Percentiles rank a stretch among this genome's conserved stretches.
Conservation (phyloP, 352 stramenopile genomes). For the Pythium brachiatum region DNA sequence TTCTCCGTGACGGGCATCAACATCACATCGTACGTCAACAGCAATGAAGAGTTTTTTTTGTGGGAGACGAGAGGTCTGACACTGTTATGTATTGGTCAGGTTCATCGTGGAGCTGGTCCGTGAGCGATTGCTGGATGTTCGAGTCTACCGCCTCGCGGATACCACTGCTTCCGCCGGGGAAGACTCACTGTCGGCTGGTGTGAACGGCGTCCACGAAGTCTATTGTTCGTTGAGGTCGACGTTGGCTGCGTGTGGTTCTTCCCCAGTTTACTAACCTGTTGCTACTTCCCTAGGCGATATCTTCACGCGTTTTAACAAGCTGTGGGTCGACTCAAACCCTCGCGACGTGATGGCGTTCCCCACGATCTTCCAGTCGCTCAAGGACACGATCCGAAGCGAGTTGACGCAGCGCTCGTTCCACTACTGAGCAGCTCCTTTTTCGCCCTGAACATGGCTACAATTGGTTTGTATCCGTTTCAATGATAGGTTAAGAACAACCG, state of each 20-base stretch:
- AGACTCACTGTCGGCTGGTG: conserved; percentile 29
- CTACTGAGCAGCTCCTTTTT: conserved; percentile 39
- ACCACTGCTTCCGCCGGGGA: conserved; percentile 19
- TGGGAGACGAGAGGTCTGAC: not conserved
- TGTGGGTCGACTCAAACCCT: conserved; percentile 81
- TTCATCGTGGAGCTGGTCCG: conserved; percentile 76
- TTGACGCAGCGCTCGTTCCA: conserved; percentile 56
- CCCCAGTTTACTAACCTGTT: not conserved
- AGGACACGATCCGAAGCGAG: conserved; percentile 60
- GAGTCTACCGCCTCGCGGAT: conserved; percentile 51
- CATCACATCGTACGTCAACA: conserved; percentile 66
- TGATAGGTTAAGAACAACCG: conserved; percentile 9
- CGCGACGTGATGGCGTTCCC: conserved; percentile 86
- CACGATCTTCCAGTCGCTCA: conserved; percentile 78
- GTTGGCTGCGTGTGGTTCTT: not conserved
- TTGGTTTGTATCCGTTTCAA: conserved; percentile 16
- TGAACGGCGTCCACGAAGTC: conserved; percentile 64
- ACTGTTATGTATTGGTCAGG: conserved; percentile 14
- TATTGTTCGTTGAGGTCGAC: conserved; percentile 49
- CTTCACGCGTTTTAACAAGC: conserved; percentile 81
- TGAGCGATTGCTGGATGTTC: conserved; percentile 74
- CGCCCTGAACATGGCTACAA: conserved; percentile 25
- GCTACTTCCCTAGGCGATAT: conserved; percentile 41
- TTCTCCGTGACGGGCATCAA: conserved; percentile 88
- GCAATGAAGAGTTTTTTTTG: too few relatives aligned